Base-by-base conservation (phyloP, 805 yeast species). In the Kuraishia hungarica region DNA sequence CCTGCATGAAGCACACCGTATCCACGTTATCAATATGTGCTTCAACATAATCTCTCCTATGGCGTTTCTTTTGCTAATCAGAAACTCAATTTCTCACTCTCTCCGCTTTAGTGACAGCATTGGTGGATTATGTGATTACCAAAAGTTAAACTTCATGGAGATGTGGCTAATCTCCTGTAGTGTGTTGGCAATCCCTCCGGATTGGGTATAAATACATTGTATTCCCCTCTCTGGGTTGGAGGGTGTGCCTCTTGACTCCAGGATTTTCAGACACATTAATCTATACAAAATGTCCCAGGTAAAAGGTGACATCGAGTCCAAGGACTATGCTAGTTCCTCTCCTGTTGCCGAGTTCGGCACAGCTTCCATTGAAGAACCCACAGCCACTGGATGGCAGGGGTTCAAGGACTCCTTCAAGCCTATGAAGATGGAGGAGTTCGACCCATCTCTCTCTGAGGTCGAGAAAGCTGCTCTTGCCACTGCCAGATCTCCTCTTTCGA, bases 391-490 rank as follows among this genome's bases (percentile, higher is more conserved):
- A 48, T 47, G 51, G 50, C 54, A 53, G 28, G 28, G 52, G 13
- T 67, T 68, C 56, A 57, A 57, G 10, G 71, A 70, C 54, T 58
- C 69, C 28, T 69, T 70, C 57, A 69, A 67, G 54, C 68, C 66
- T 22, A 59, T 62, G 17, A 63, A 61, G 7, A 51, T 61, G 48
- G 78, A 73, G 22, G 68, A 72, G 56, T 54, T 79, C 47, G 83
- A 79, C 61, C 79, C 75, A 39, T 66, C 70, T 60, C 63, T 76
- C 61, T 60, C 75, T 17, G 78, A 73, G 39, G 66, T 74, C 26
- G 81, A 79, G 64, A 76, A 70, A 61, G 77, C 78, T 17, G 79
- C 78, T 57, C 66, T 77, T 29, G 62, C 64, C 53, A 73, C 83
- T 24, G 77, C 82, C 24, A 74, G 72, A 60, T 70, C 82, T 51